phyloP scores from a whole-genome alignment of 1,139 yeast species.

The Suhomyces taliae region DNA sequence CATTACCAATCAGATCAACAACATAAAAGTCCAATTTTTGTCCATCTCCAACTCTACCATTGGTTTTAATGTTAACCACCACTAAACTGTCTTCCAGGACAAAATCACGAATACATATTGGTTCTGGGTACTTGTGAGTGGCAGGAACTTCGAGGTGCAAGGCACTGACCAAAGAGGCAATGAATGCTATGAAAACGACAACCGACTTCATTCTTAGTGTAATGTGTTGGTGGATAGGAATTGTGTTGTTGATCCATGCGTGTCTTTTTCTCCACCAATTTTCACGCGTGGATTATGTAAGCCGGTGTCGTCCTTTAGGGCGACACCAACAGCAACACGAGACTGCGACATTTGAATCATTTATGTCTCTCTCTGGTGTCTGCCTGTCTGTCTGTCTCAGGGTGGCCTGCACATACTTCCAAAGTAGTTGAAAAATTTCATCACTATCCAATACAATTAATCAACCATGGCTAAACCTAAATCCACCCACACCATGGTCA shows the following conservation, averaged over 20 bases:
- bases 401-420: no score
- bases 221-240: not conserved
- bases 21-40: conserved; percentile 66
- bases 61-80: conserved; percentile 72
- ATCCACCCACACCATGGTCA: conserved; percentile 48
- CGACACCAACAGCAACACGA: no score
- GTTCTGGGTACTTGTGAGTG: conserved; percentile 30
- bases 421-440: not conserved
- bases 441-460: not conserved
- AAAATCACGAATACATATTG: conserved; percentile 83
- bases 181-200: conserved; percentile 13
- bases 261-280: conserved; percentile 6
- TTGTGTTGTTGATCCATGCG: conserved; percentile 5
- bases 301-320: not conserved
- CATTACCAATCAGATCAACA: conserved; percentile 69
- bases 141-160: conserved; percentile 46
- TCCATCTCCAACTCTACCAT: conserved; percentile 81
- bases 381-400: no score
- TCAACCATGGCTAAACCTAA: conserved; percentile 43
- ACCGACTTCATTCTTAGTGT: conserved; percentile 11
- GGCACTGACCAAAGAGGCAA: conserved; percentile 25
- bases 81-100: conserved; percentile 82
- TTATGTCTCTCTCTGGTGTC: no score
- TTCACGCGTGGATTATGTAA: conserved; percentile 8
- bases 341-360: no score